Conservation (phyloP, 2,329 filamentous ascomycete species). For the Penicillium sclerotiorum region DNA sequence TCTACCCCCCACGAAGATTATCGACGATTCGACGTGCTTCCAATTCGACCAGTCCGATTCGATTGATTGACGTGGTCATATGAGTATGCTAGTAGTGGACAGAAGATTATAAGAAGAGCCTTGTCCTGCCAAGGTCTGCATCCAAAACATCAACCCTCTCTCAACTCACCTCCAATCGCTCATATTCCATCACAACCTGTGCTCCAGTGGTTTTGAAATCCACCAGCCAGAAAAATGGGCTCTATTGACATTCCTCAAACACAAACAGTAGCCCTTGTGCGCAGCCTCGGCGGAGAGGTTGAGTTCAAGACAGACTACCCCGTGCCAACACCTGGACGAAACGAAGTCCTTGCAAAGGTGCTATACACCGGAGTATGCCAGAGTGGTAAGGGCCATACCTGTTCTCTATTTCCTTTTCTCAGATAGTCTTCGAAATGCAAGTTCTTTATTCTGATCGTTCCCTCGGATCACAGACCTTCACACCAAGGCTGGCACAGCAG, state of each 20-base stretch:
- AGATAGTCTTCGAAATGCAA: too few species aligned
- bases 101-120: not conserved
- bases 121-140: not conserved
- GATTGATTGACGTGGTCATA: not conserved
- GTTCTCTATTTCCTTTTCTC: too few species aligned
- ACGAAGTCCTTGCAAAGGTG: slow-evolving; percentile 50
- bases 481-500: slow-evolving; percentile 43
- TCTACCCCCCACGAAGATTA: not conserved
- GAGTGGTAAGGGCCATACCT: too few species aligned
- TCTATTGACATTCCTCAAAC: slow-evolving; percentile 21
- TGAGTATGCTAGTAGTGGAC: not conserved
- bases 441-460: too few species aligned
- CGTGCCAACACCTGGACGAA: slow-evolving; percentile 40
- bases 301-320: slow-evolving; percentile 47
- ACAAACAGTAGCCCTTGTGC: slow-evolving; percentile 48
- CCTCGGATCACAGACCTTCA: slow-evolving; percentile 49
- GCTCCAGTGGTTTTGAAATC: too few species aligned
- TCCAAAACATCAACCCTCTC: too few species aligned
- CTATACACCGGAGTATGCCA: slow-evolving; percentile 51
- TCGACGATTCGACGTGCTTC: not conserved
- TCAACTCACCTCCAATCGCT: too few species aligned
- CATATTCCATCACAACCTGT: too few species aligned
- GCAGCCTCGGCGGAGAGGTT: slow-evolving; percentile 42
- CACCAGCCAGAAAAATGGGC: slow-evolving; percentile 11
- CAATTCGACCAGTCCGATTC: not conserved